Percentiles rank a stretch among this genome's conserved stretches.
Evolutionary conservation across 176 grass and related monocot species (phyloP).

Genomic region (Bolboschoenus planiculmis): DNA sequence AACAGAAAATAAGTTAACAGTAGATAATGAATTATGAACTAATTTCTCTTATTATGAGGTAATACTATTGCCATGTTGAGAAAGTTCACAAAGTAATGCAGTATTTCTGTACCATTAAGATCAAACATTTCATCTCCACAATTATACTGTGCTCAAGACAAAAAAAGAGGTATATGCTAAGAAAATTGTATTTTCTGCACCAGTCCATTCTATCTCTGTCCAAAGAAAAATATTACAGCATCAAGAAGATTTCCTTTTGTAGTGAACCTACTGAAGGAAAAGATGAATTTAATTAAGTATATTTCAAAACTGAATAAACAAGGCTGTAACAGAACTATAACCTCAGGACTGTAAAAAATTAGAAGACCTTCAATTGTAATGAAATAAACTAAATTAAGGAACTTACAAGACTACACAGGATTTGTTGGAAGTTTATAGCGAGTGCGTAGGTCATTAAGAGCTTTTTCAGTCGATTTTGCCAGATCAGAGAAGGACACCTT

Average conservation of each 20-base stretch:
- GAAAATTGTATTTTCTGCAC: not conserved
- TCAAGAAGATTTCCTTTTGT: not conserved
- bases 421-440: constrained; percentile 28
- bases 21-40: not conserved
- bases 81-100: not conserved
- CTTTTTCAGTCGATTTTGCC: constrained; percentile 32
- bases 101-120: not conserved
- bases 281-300: not conserved
- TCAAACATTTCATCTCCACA: not conserved
- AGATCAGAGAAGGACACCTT: constrained; percentile 40
- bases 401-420: constrained; percentile 19
- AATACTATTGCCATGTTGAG: not conserved
- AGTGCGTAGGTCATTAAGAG: constrained; percentile 29
- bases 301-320: not conserved
- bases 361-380: not conserved
- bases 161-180: not conserved
- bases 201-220: not conserved
- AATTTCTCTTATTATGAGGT: not conserved
- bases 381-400: not conserved
- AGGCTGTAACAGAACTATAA: not conserved
- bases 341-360: not conserved
- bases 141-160: not conserved
- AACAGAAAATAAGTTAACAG: not conserved
- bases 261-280: not conserved
- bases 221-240: not conserved